Base-by-base conservation (phyloP, 805 yeast genomes). In the Zygosaccharomyces gambellarensis region DNA sequence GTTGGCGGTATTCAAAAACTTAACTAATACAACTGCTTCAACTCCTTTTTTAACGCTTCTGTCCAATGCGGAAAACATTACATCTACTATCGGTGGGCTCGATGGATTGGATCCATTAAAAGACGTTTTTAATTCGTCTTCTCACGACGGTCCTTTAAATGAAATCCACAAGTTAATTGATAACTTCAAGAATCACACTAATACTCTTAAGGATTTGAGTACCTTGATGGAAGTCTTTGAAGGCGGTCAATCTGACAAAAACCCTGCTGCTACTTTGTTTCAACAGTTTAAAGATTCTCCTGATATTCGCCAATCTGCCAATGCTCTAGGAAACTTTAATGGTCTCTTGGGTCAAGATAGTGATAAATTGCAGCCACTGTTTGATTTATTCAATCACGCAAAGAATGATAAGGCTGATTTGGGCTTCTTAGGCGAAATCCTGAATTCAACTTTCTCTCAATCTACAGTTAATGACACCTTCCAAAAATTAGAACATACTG, bases 21-120 rank as follows among this genome's bases (percentile, higher is more conserved):
- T 65, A 38, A 58, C 67, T 3, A 32, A 52, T 12, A 61, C 70
- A 11, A 46, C 61, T 6, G 69, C 63, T 28, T 55, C 65, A 42
- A 39, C 52, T 12, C 69, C 70, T 17, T 54, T 67, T 38, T 47
- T 67, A 46, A 51, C 56, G 8, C 39, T 67, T n/a, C 49, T 67
- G n/a, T 52, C 60, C 28, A 46, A 57, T 40, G 58, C 66, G 11
- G 55, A 49, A 9, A 57, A 64, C 43, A 43, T 57, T 10, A 49
- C 62, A 9, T 42, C 49, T 1, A 60, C 70, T 14, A 50, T 67
- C n/a, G 40, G 41, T 11, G 57, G 68, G 10, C 47, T 66, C n/a
- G 52, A 54, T 10, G 49, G 46, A 4, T 49, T 65, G 31, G 59
- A 65, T 29, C 69, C 70, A 22, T 46, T 65, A 41, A 64, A 64